Base-by-base conservation (phyloP, 805 yeast genomes). In the Saccharomycopsis microspora region DNA sequence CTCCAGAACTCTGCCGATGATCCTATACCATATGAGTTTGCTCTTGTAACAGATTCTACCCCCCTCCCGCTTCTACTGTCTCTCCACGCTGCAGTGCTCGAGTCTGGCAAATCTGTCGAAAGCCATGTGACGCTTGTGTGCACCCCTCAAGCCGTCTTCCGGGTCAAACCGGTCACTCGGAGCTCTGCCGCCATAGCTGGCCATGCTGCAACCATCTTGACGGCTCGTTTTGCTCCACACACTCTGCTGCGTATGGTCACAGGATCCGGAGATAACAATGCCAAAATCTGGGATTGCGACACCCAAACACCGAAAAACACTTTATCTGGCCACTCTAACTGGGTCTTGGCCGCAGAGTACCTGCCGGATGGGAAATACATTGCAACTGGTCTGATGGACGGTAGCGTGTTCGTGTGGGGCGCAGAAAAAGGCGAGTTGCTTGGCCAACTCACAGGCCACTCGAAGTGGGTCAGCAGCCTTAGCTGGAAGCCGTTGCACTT, bases 311-410 rank as follows among this genome's bases (percentile, higher is more conserved):
- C 96, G 5, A 68, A 81, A 59, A 74, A 78, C 52, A 85, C 95
- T 0, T 67, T 93, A 45, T 59, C 70, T 4, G 97, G 97, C 1
- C 98, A 93, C 59, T 68, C 77, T 7, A 87, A 89, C 66, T 93
- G 97, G 96, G 97, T 93, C 5, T 68, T 93, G 41, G 83, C 95
- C 62, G 96, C 84, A 5, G 69, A 84, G 3, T 93, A 94, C 82
- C 82, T 94, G 27, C 97, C 98, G 3, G 85, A 86, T 63, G 97
- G 96, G 30, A 80, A 80, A 53, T 71, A 81, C 59, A 77, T 93
- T 42, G 98, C 98, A 8, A 90, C 98, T 0, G 98, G 97, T 0
- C 80, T 95, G 30, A 88, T 87, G 96, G 98, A 93, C 60, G 79
- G 76, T 59, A 85, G 95, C 3, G 72, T 93, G 28, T 72, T 96